Evolutionary conservation across 345 rosid species (phyloP), one percentile per base, ranked within the genome.

Genomic region (Carallia brachiata): DNA sequence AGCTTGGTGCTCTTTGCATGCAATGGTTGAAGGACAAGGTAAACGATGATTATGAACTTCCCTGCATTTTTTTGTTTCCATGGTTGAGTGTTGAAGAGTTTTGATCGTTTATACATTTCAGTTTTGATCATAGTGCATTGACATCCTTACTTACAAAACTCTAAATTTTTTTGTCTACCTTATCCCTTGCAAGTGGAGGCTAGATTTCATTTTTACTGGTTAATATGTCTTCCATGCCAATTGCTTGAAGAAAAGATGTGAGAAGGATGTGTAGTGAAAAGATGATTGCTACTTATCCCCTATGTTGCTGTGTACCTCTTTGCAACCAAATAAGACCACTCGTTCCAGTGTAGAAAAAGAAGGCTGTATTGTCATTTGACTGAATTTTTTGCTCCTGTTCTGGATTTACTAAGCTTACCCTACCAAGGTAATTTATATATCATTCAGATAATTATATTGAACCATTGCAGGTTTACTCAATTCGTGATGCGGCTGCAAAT

Each of bases 1-100:
- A 89, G 84, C 97, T 94, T 56, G 97, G 96, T 48, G 79, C 93
- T 68, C 93, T 94, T 68, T 94, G 98, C 84, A 94, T 91, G 98
- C 97, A 91, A 61, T 94, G 97, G 97, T 82, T 91, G 80, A 87
- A 94, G 69, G 97, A 94, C 81, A 93, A 93, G 98, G 98, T 91
- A 32, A 66, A 75, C 16, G 16, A 17, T 66, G 37, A 59, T 18
- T 10, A 12, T 32, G 40, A 36, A 55, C 30, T 58, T 19, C 31
- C n/a, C 28, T 23, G 13, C 18, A 23, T 54, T 23, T 72, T 28
- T 36, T 54, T 18, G 5, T 15, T 62, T 63, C 32, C 32, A 6
- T 37, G 15, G 15, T 30, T 39, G 36, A 39, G 1, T 23, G 34
- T 52, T 52, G 36, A 27, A 64, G 54, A 28, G 12, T 44, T 3